Conservation (phyloP, 2,329 filamentous ascomycete species). For the Moelleriella libera region DNA sequence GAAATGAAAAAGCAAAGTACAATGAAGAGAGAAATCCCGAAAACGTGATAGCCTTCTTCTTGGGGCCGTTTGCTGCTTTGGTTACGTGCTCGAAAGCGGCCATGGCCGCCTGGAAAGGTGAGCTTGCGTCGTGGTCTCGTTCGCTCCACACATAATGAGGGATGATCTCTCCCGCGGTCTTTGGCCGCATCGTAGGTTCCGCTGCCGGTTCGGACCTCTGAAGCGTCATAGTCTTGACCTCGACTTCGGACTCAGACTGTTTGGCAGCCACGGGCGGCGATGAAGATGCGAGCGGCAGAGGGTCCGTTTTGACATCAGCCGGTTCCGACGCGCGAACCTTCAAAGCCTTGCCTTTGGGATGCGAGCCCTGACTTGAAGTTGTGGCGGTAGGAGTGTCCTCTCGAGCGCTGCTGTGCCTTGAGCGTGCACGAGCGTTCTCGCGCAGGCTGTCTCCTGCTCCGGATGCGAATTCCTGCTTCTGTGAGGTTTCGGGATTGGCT, state of each 20-base stretch:
- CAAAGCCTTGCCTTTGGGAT: too few species aligned
- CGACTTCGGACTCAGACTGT: too few species aligned
- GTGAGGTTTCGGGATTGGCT: conserved; percentile 9
- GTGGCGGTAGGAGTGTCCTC: conserved; percentile 1
- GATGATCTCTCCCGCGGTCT: background rate
- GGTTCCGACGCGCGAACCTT: too few species aligned
- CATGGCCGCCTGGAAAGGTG: conserved; percentile 14
- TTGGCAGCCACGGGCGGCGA: too few species aligned
- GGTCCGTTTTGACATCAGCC: too few species aligned
- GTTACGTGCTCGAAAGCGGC: conserved; percentile 12
- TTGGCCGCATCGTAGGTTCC: too few species aligned
- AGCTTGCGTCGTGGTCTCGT: background rate
- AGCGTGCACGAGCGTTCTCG: conserved; percentile 3
- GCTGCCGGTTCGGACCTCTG: too few species aligned
- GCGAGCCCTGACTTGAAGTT: too few species aligned
- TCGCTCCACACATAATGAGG: background rate
- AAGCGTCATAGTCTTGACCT: too few species aligned
- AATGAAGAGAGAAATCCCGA: conserved; percentile 13
- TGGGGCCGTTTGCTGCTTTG: conserved; percentile 2
- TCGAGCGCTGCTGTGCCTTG: conserved; percentile 5
- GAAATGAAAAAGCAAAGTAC: conserved; percentile 18
- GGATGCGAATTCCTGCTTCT: conserved; percentile 6
- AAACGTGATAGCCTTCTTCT: conserved; percentile 11
- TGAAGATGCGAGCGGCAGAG: too few species aligned
- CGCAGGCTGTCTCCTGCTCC: conserved; percentile 7